phyloP scores from a whole-genome alignment of 345 rosid genomes.

The Litchi chinensis region DNA sequence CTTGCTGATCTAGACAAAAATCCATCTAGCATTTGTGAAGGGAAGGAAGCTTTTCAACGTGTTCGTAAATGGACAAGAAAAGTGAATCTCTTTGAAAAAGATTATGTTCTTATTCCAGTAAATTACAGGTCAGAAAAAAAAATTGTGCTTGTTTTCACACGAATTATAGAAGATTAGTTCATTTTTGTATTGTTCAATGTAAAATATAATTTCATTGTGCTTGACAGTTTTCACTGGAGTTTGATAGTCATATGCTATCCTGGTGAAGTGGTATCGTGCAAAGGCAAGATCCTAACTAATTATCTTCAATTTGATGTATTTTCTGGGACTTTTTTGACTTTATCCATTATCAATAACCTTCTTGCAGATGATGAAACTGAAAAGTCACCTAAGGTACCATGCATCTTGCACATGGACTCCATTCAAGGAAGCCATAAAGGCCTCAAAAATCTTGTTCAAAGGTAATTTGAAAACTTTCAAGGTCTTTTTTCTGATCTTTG shows the following conservation, averaged over 20 bases:
- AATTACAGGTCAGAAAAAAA: slow-evolving; percentile 69
- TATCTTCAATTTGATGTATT: slow-evolving; percentile 11
- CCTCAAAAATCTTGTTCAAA: slow-evolving; percentile 77
- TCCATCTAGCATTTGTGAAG: slow-evolving; percentile 71
- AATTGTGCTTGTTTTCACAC: neutral
- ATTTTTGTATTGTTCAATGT: slow-evolving; percentile 13
- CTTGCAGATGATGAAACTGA: slow-evolving; percentile 50
- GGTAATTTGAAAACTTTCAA: slow-evolving; percentile 45
- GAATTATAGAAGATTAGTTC: neutral
- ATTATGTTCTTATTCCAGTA: slow-evolving; percentile 90
- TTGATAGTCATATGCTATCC: slow-evolving; percentile 91
- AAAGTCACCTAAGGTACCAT: slow-evolving; percentile 55
- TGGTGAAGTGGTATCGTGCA: slow-evolving; percentile 62
- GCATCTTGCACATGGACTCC: slow-evolving; percentile 95
- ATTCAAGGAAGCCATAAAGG: slow-evolving; percentile 94
- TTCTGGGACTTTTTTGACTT: slow-evolving; percentile 9
- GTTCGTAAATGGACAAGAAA: slow-evolving; percentile 96
- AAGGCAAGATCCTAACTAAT: slow-evolving; percentile 46
- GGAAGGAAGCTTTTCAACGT: slow-evolving; percentile 84
- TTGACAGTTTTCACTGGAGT: slow-evolving; percentile 95
- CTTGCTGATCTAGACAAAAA: slow-evolving; percentile 91
- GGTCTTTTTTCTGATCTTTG: neutral
- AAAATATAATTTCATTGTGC: slow-evolving; percentile 28
- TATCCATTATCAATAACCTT: slow-evolving; percentile 3
- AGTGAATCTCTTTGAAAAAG: slow-evolving; percentile 82